These are phyloP conservation scores for Colletotrichum sp. DNA, from an alignment of 2,329 filamentous ascomycete genomes.

Conservation along the genomic window DNA sequence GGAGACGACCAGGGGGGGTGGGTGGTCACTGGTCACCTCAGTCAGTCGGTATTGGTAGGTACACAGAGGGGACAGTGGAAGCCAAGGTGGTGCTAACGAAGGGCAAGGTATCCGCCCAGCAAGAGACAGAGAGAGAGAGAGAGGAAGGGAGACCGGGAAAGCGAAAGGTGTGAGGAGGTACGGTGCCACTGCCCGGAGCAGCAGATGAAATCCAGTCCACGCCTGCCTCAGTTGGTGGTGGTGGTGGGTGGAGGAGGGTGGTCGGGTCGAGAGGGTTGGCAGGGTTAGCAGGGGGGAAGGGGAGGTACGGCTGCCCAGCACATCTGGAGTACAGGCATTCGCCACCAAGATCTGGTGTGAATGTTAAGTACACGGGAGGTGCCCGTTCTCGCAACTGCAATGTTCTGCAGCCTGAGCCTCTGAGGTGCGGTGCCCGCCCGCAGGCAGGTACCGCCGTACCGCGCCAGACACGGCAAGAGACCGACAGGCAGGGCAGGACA, in stretches of 20 bases:
- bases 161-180: conserved; percentile 34
- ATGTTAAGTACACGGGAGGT: background rate
- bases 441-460: background rate
- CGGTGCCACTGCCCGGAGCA: background rate
- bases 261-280: background rate
- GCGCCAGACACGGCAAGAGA: background rate
- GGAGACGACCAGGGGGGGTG: background rate
- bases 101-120: background rate
- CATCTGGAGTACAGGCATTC: too few species aligned
- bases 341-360: background rate
- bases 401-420: background rate
- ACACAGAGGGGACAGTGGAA: background rate
- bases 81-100: background rate
- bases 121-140: background rate
- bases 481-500: background rate
- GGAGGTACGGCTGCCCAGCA: background rate
- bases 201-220: background rate
- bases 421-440: background rate
- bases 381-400: background rate
- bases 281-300: background rate
- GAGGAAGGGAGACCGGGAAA: background rate
- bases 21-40: background rate
- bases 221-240: background rate
- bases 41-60: background rate
- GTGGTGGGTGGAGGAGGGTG: background rate